These are phyloP conservation scores for Seminavis robusta DNA, from an alignment of 108 stramenopile genomes.

Conservation along the genomic window DNA sequence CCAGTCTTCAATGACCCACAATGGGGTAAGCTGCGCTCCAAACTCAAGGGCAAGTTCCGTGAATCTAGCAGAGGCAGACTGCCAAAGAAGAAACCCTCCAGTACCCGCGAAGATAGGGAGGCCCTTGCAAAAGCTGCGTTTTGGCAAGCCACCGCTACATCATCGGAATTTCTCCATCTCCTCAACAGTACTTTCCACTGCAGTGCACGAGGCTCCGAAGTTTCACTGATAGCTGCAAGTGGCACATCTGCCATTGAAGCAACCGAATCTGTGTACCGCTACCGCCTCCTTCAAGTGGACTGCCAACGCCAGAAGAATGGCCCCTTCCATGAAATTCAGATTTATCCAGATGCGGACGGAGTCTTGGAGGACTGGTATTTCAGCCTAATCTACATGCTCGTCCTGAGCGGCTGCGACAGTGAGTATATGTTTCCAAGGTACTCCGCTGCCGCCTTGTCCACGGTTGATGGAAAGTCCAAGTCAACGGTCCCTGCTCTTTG, in stretches of 20 bases:
- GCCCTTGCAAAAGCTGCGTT: background rate
- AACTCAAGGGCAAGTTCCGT: background rate
- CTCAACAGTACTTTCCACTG: conserved; percentile 2
- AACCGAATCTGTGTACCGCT: background rate
- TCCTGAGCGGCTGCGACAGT: background rate
- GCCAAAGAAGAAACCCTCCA: background rate
- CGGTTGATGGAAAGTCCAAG: no score
- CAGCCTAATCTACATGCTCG: background rate
- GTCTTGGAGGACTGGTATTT: conserved; percentile 1
- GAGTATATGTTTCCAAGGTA: background rate
- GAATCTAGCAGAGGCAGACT: background rate
- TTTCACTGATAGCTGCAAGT: background rate
- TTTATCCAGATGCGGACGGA: background rate
- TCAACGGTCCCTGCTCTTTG: no score
- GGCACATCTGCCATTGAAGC: background rate
- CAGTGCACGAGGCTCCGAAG: background rate
- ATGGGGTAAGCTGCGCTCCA: background rate
- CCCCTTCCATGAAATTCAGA: background rate
- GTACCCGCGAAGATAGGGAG: background rate
- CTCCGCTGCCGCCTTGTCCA: background rate
- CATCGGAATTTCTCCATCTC: background rate
- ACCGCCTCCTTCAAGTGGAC: background rate
- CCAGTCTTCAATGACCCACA: background rate
- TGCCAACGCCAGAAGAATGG: background rate
- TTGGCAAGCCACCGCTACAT: background rate